Evolutionary conservation across 306 rosid species (phyloP).

Genomic region (Corylus heterophylla): DNA sequence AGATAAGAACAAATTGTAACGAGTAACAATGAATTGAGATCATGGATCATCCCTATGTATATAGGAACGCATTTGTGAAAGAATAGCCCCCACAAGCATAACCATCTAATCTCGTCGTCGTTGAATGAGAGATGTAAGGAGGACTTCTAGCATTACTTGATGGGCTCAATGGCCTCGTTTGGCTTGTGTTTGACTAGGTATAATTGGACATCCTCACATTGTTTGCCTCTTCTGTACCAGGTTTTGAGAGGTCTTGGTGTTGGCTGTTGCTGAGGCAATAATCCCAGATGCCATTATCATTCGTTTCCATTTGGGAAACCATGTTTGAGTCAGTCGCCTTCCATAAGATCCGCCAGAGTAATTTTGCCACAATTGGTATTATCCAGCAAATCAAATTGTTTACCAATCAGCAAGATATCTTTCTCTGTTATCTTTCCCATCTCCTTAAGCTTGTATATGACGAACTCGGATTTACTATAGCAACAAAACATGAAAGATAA

Average conservation of each 20-base stretch:
- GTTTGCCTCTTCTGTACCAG: background rate
- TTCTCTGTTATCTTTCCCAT: slow-evolving; percentile 63
- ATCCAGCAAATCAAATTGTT: slow-evolving; percentile 59
- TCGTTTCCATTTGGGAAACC: background rate
- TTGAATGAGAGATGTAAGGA: background rate
- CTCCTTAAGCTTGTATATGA: slow-evolving; percentile 73
- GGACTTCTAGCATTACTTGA: background rate
- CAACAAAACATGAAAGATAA: background rate
- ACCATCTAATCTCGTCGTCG: background rate
- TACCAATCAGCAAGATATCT: slow-evolving; percentile 52
- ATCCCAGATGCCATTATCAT: background rate
- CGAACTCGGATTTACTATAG: slow-evolving; percentile 69
- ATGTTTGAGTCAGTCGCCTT: slow-evolving; percentile 31
- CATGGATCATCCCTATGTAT: background rate
- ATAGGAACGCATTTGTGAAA: background rate
- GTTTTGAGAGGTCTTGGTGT: background rate
- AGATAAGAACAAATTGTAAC: background rate
- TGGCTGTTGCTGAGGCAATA: background rate
- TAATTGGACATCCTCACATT: background rate
- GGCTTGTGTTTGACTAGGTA: background rate
- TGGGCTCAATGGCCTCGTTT: background rate
- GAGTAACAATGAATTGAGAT: background rate
- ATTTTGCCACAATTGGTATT: slow-evolving; percentile 52
- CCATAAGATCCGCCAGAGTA: slow-evolving; percentile 61
- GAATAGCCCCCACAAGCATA: background rate